phyloP scores from a whole-genome alignment of 306 rosid genomes.

The cucumber (Cucumis sativus) region Cucumber_9930_V3 NC_026659.2:22145001-22145500 shows the following conservation, averaged over 20 bases:
- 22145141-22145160: not conserved
- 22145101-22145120: too few relatives aligned
- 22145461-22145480: not conserved
- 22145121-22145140: too few relatives aligned
- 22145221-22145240: slow-evolving; percentile 4
- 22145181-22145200: not conserved
- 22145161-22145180: not conserved
- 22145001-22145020: too few relatives aligned
- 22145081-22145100: too few relatives aligned
- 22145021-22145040: too few relatives aligned
- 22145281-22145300: not conserved
- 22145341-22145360: not conserved
- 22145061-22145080: too few relatives aligned
- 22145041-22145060: too few relatives aligned
- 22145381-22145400: not conserved
- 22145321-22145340: not conserved
- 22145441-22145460: not conserved
- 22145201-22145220: not conserved
- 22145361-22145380: not conserved
- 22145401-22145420: not conserved
- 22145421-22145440: not conserved
- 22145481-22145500: not conserved
- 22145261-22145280: not conserved
- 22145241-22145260: not conserved
- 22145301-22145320: too few relatives aligned